Evolutionary conservation across 2,329 filamentous ascomycete genomes (phyloP), one percentile per base, ranked within the genome.

Genomic region (Myriangium duriaei): DNA sequence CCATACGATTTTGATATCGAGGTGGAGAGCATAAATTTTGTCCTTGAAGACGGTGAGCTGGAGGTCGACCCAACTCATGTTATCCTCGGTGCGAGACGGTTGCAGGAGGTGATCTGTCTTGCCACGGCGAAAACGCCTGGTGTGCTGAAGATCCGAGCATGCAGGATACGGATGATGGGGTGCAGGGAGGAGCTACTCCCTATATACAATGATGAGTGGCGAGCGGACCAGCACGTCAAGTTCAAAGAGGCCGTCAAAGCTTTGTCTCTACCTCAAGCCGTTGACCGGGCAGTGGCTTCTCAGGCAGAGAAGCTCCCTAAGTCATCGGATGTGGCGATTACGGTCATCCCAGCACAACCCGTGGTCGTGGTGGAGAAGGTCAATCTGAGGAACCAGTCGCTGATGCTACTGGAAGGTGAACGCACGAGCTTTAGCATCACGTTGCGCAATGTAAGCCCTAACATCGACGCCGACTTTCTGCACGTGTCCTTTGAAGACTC

Each of bases 321-420:
- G 32, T 47, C 56, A 2, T 50, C 56, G 29, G 64, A 56, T 4
- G 54, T 87, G 33, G 66, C 68, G 15, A 68, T 92, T 30, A 84
- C 74, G 37, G 83, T 93, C 15, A 86, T 95, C 41, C 69, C 76
- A 2, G 67, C 76, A 31, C 85, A 95, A 54, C 91, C 91, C 4
- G 62, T 83, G 3, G 64, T 96, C 3, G 63, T 77, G 3, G 70
- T 95, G 13, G 79, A 82, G 51, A 78, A 78, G 5, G 81, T 79
- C 3, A 84, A 80, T 10, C 68, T 95, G 1, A 74, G 81, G 0
- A 87, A 95, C 51, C 83, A 81, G 14, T 82, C 85, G 7, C 65
- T 94, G 24, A 95, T 94, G 86, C 71, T 98, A 9, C 67, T 98
- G 4, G 88, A 96, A 61, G 91, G 91, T 30, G 88, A 98, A 58